These are phyloP conservation scores for Scheffersomyces illinoinensis DNA, from an alignment of 1,139 yeast genomes.

Conservation along the genomic window DNA sequence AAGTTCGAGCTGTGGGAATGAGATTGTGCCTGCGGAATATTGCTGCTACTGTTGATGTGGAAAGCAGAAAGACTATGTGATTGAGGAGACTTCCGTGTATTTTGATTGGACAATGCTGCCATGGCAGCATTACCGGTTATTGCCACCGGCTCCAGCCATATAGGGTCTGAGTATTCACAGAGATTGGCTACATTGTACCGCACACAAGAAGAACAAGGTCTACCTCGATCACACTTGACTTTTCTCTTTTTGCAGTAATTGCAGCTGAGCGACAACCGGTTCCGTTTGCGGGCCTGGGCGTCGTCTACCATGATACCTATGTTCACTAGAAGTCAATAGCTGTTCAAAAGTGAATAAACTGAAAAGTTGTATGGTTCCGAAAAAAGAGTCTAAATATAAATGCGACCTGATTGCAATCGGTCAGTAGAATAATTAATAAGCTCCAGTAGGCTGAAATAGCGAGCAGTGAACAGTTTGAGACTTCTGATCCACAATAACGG, in stretches of 20 bases:
- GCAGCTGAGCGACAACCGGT: conserved; percentile 22
- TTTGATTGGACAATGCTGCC: neutral
- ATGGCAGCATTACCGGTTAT: neutral
- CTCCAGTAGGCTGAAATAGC: neutral
- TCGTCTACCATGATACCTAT: neutral
- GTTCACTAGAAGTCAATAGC: neutral
- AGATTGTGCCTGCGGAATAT: neutral
- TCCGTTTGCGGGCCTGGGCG: conserved; percentile 12
- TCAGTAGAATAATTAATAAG: too few relatives aligned
- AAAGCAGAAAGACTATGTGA: neutral
- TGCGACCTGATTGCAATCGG: neutral
- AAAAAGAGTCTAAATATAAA: neutral
- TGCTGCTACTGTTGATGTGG: neutral
- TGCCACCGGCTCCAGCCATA: conserved; percentile 11
- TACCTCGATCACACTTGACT: conserved; percentile 23
- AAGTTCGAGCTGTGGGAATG: conserved; percentile 3
- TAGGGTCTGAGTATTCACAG: conserved; percentile 33
- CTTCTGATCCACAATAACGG: neutral
- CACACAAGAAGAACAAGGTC: conserved; percentile 22
- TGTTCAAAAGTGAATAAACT: too few relatives aligned
- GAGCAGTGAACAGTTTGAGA: neutral
- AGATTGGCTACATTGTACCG: conserved; percentile 19
- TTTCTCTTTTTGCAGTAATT: conserved; percentile 23
- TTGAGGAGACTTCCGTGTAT: neutral
- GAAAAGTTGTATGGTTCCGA: neutral